These are phyloP conservation scores for Phytophthora fragariae DNA, from an alignment of 352 stramenopile species.

Conservation along the genomic window DNA sequence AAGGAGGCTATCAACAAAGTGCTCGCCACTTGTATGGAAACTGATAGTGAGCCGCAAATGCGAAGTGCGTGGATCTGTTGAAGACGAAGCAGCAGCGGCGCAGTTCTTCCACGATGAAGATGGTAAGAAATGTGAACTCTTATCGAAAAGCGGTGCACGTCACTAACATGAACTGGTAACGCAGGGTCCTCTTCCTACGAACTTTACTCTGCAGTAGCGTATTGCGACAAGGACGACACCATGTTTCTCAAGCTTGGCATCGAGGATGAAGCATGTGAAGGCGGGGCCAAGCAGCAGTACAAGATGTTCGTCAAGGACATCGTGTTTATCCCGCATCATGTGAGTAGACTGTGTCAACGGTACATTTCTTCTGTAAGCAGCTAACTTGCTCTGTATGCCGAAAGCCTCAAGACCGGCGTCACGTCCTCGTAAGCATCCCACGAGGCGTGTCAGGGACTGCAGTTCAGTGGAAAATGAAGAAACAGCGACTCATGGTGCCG, in stretches of 20 bases:
- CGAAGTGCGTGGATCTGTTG: conserved; percentile 14
- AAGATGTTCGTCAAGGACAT: conserved; percentile 32
- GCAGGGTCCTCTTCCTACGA: conserved; percentile 10
- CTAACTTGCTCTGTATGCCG: background rate
- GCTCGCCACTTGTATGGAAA: conserved; percentile 20
- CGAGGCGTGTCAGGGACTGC: background rate
- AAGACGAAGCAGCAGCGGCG: conserved; percentile 19
- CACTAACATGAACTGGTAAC: background rate
- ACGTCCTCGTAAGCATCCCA: conserved; percentile 18
- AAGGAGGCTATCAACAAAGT: background rate
- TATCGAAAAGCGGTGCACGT: background rate
- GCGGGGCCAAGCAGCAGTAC: background rate
- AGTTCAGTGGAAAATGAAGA: conserved; percentile 26
- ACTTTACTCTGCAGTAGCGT: conserved; percentile 30
- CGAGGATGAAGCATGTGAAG: background rate
- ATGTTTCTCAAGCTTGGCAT: conserved; percentile 25
- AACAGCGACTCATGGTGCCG: conserved; percentile 1
- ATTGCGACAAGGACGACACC: conserved; percentile 28
- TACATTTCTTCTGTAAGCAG: background rate
- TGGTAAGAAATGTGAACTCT: background rate
- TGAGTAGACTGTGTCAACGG: conserved; percentile 2
- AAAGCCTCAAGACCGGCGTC: conserved; percentile 25
- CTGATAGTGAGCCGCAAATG: conserved; percentile 32
- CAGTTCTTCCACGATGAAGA: conserved; percentile 8
- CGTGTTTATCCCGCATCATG: conserved; percentile 26